Base-by-base conservation (phyloP, 495 filamentous ascomycete genomes). In the Penicillium robsamsonii region DNA sequence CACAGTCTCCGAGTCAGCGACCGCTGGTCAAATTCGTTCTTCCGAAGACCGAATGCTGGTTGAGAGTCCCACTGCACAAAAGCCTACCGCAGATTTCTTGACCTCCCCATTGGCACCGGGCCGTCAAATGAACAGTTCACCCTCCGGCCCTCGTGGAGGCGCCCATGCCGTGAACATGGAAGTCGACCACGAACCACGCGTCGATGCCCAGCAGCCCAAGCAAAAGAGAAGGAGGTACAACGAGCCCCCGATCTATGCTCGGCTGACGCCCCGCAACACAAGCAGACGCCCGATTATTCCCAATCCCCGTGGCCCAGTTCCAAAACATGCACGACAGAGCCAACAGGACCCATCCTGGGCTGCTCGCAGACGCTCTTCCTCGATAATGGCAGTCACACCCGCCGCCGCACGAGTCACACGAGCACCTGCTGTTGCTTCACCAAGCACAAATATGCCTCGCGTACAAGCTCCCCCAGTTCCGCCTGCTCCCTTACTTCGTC, bases 241-340 rank as follows among this genome's bases (percentile, higher is more conserved):
- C 24, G 75, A 78, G 46, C 72, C 75, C 22, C 79, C 79, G 3
- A 71, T 80, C 48, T 81, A 63, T 57, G 79, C 79, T 40, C 75
- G 69, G 46, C 69, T 67, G 48, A 63, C 71, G n/a, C 58, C 53
- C 41, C 74, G 74, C 24, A 70, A 61, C 41, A 70, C 67, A 41
- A 74, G 68, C 46, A 66, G 63, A 58, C 67, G 69, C 27, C 74
- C 75, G 6, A 51, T 67, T 2, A 78, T 80, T 41, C 64, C 67
- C 9, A 70, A 74, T 38, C 70, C 59, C 20, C 65, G 65, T 13
- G 69, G 71, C 13, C 62, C 67, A 2, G 60, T 78, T 46, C 63
- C 75, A 13, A 79, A 68, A 44, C 62, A 76, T 46, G 61, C 66
- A 1, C 56, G 70, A 45, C 53, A 65, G 20, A 50, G 53, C 5